These are phyloP conservation scores for Vaccinium corymbosum DNA, from an alignment of 148 eudicot species.

Conservation along the genomic window DNA sequence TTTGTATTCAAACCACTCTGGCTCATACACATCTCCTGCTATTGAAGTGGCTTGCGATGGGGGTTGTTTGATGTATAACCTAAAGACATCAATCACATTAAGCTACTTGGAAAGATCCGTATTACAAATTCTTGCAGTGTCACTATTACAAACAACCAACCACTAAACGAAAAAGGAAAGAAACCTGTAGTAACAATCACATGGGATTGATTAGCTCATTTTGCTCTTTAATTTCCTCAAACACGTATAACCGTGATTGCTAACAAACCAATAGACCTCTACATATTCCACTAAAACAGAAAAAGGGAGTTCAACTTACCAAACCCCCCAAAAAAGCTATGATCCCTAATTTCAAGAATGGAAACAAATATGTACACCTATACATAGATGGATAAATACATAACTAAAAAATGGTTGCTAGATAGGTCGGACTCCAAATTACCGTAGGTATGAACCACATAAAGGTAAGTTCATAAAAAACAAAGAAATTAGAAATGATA, in stretches of 20 bases:
- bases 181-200: too few species aligned
- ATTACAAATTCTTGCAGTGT: neutral
- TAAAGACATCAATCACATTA: conserved; percentile 22
- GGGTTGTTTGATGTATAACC: conserved; percentile 86
- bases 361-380: too few species aligned
- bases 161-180: neutral
- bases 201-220: too few species aligned
- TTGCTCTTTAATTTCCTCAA: too few species aligned
- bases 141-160: neutral
- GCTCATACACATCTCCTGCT: conserved; percentile 48
- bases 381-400: too few species aligned
- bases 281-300: too few species aligned
- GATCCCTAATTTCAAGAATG: too few species aligned
- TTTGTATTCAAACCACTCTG: conserved; percentile 94
- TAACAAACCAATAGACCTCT: too few species aligned
- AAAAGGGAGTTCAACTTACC: too few species aligned
- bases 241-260: too few species aligned
- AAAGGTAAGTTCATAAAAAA: neutral
- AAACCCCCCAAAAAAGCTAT: too few species aligned
- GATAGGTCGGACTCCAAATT: neutral
- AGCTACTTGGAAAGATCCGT: neutral
- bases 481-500: neutral
- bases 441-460: neutral
- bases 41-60: conserved; percentile 44
- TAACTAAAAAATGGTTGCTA: too few species aligned